phyloP scores from a whole-genome alignment of 768 basidiomycete species.

The Mycena vitilis region DNA sequence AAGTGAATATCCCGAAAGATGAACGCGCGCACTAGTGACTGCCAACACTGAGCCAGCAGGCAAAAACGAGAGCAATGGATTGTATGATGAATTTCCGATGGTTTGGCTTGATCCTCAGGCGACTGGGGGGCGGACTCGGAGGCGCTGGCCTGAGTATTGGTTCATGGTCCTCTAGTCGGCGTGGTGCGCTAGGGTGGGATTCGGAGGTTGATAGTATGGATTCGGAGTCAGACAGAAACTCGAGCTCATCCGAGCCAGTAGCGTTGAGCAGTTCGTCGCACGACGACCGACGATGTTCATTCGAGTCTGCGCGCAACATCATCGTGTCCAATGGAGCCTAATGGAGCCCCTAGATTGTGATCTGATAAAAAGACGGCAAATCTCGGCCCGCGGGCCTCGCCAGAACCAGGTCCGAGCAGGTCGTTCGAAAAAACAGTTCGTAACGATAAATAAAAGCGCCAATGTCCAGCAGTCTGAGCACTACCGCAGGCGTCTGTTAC shows the following conservation, averaged over 20 bases:
- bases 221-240: slow-evolving; percentile 26
- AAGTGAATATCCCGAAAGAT: not conserved
- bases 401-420: too few species aligned
- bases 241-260: slow-evolving; percentile 24
- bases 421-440: not conserved
- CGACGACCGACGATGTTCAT: slow-evolving; percentile 43
- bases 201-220: slow-evolving; percentile 28
- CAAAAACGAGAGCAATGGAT: slow-evolving; percentile 72
- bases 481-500: slow-evolving; percentile 32
- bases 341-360: slow-evolving; percentile 9
- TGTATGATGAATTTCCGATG: slow-evolving; percentile 62
- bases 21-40: slow-evolving; percentile 72
- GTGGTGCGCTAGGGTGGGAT: not conserved
- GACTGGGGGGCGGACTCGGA: slow-evolving; percentile 19
- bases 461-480: not conserved
- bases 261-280: slow-evolving; percentile 44
- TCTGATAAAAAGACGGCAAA: too few species aligned
- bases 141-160: slow-evolving; percentile 39
- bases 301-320: slow-evolving; percentile 30
- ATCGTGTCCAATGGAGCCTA: not conserved
- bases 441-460: too few species aligned
- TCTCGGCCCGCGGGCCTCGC: too few species aligned
- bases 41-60: slow-evolving; percentile 79
- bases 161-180: slow-evolving; percentile 29
- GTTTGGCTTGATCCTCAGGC: slow-evolving; percentile 11